phyloP scores from a whole-genome alignment of 495 filamentous ascomycete genomes.

The Cercophora scortea region DNA sequence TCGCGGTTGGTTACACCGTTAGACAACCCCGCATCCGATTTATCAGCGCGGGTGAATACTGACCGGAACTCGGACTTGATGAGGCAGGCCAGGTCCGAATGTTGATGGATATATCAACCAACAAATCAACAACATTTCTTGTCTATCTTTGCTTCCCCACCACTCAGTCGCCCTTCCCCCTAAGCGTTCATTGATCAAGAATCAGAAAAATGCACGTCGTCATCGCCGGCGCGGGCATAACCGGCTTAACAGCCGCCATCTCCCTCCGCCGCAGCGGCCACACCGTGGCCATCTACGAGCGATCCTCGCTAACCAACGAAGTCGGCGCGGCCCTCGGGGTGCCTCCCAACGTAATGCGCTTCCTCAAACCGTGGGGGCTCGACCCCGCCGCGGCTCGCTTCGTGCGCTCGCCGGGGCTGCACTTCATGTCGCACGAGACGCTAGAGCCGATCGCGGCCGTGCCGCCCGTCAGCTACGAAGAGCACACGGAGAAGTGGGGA shows the following conservation, averaged over 20 bases:
- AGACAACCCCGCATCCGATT: too few species aligned
- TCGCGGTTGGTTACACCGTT: too few species aligned
- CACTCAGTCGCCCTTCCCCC: too few species aligned
- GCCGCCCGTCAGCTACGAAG: not conserved
- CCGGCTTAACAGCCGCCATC: constrained; percentile 45
- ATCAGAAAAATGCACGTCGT: constrained; percentile 21
- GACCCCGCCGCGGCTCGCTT: constrained; percentile 11
- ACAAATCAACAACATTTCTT: too few species aligned
- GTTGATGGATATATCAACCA: too few species aligned
- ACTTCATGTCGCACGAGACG: constrained; percentile 1
- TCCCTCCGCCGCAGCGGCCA: constrained; percentile 44
- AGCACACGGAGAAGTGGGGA: constrained; percentile 4
- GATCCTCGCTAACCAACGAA: constrained; percentile 44
- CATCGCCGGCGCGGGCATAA: constrained; percentile 47
- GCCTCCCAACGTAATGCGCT: constrained; percentile 40
- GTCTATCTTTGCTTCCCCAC: too few species aligned
- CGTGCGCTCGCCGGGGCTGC: constrained; percentile 4
- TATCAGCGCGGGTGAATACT: too few species aligned
- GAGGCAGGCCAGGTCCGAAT: too few species aligned
- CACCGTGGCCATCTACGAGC: constrained; percentile 45
- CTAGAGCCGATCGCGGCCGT: constrained; percentile 5
- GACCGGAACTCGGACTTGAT: too few species aligned
- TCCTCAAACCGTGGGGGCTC: constrained; percentile 33
- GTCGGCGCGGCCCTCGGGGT: constrained; percentile 47
- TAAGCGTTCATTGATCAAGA: too few species aligned